Evolutionary conservation across 257 asterid genomes (phyloP).

Genomic region (Galeopsis tetrahit): DNA sequence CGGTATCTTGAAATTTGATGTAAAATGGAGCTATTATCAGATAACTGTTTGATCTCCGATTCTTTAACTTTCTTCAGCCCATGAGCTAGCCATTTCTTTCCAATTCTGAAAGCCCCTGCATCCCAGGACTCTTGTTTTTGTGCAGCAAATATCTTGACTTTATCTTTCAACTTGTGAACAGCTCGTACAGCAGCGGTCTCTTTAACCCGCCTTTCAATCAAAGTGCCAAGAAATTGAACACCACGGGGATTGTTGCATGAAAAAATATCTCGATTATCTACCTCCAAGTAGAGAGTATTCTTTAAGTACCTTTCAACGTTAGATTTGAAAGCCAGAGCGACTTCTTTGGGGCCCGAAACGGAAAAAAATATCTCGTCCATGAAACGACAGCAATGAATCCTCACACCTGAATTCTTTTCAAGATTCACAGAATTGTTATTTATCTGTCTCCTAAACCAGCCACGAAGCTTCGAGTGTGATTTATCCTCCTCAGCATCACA

Average conservation of each 20-base stretch:
- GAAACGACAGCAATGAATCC: slow-evolving; percentile 81
- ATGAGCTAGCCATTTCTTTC: slow-evolving; percentile 86
- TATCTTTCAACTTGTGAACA: slow-evolving; percentile 87
- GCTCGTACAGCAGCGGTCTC: slow-evolving; percentile 71
- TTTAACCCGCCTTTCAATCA: slow-evolving; percentile 57
- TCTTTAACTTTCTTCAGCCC: slow-evolving; percentile 94
- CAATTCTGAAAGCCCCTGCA: slow-evolving; percentile 68
- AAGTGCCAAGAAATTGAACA: slow-evolving; percentile 74
- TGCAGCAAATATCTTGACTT: slow-evolving; percentile 61
- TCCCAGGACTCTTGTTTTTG: slow-evolving; percentile 89
- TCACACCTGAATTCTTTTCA: slow-evolving; percentile 48
- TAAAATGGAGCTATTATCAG: slow-evolving; percentile 59
- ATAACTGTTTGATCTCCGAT: slow-evolving; percentile 82
- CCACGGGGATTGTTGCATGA: slow-evolving; percentile 58
- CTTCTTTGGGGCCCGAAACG: slow-evolving; percentile 75
- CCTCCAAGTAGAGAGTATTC: slow-evolving; percentile 62
- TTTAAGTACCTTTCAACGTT: slow-evolving; percentile 63
- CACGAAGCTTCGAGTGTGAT: slow-evolving; percentile 65
- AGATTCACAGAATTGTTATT: slow-evolving; percentile 34
- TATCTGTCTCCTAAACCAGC: slow-evolving; percentile 94
- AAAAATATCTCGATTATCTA: slow-evolving; percentile 49
- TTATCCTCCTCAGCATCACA: slow-evolving; percentile 43
- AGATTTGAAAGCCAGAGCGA: slow-evolving; percentile 60
- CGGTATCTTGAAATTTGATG: slow-evolving; percentile 63
- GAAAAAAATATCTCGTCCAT: slow-evolving; percentile 90